Conservation (phyloP, 306 rosid species). For the Morella rubra region DNA sequence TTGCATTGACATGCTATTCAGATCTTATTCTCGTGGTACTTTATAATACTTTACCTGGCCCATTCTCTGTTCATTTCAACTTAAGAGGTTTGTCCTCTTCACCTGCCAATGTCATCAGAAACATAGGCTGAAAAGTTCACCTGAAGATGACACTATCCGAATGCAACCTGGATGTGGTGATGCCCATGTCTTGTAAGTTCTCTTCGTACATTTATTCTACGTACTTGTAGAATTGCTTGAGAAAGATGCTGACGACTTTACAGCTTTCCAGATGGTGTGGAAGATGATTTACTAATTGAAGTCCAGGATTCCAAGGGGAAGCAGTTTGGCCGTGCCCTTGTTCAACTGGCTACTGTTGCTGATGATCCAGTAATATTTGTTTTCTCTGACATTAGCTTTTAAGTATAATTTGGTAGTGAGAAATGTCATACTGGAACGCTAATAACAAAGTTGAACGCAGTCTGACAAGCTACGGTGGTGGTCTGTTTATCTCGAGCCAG, state of each 20-base stretch:
- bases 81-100: too few species aligned
- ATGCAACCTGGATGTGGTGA: conserved; percentile 41
- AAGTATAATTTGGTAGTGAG: too few species aligned
- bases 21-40: too few species aligned
- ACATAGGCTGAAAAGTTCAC: conserved; percentile 40
- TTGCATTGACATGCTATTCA: too few species aligned
- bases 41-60: too few species aligned
- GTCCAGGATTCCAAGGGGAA: conserved; percentile 36
- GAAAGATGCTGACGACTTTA: background rate
- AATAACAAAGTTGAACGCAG: conserved; percentile 22
- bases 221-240: background rate
- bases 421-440: too few species aligned
- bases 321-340: conserved; percentile 28
- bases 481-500: conserved; percentile 33
- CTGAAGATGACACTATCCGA: conserved; percentile 29
- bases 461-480: conserved; percentile 37
- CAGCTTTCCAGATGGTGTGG: conserved; percentile 37
- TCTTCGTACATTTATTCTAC: background rate
- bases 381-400: too few species aligned
- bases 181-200: conserved; percentile 33
- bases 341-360: conserved; percentile 37
- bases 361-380: conserved; percentile 29
- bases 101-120: conserved; percentile 25
- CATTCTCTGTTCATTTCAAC: too few species aligned
- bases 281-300: conserved; percentile 34